Evolutionary conservation across 192 early-diverging fungal species (phyloP).

Genomic region (Obelidium mucronatum): DNA sequence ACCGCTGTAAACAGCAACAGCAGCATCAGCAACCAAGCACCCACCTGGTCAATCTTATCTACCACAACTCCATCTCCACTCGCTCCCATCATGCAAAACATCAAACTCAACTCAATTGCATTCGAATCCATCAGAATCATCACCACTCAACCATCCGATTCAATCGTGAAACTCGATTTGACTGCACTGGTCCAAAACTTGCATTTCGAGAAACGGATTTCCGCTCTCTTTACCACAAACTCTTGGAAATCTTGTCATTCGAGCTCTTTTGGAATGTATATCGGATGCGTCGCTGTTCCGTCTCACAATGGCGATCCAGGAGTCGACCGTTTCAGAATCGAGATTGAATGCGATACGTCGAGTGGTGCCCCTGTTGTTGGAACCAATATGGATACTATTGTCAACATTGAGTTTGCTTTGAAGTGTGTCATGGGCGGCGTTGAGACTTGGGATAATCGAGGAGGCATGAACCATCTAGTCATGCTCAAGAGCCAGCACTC

Average conservation of each 20-base stretch:
- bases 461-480: slow-evolving; percentile 31
- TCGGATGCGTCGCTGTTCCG: slow-evolving; percentile 56
- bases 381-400: not conserved
- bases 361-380: not conserved
- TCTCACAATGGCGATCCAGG: slow-evolving; percentile 45
- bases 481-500: not conserved
- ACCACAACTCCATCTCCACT: slow-evolving; percentile 22
- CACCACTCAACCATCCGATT: slow-evolving; percentile 50
- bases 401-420: slow-evolving; percentile 52
- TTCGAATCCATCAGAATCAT: slow-evolving; percentile 33
- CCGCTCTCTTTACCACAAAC: slow-evolving; percentile 81
- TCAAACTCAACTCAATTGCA: not conserved
- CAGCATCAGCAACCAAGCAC: not conserved
- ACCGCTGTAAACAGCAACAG: not conserved
- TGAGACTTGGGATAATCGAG: slow-evolving; percentile 89
- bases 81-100: not conserved
- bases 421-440: slow-evolving; percentile 74
- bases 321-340: slow-evolving; percentile 77
- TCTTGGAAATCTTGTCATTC: slow-evolving; percentile 74
- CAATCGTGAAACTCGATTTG: slow-evolving; percentile 43
- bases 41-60: slow-evolving; percentile 20
- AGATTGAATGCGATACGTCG: slow-evolving; percentile 61
- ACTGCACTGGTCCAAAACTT: slow-evolving; percentile 83
- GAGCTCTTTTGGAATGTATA: slow-evolving; percentile 66
- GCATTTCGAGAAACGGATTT: slow-evolving; percentile 82